Base-by-base conservation (phyloP, 441 rosid genomes). In the Melastoma candidum region DNA sequence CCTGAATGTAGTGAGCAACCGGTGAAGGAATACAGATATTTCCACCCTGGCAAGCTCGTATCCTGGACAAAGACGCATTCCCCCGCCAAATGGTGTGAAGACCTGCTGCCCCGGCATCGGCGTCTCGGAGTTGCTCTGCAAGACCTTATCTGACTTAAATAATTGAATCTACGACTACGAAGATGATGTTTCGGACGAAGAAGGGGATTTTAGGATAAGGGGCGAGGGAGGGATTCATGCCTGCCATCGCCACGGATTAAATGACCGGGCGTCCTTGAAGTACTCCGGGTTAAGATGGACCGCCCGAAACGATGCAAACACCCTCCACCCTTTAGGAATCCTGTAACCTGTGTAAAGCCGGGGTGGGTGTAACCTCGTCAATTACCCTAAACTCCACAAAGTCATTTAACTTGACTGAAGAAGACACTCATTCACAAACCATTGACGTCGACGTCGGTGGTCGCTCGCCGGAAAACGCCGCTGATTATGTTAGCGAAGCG, bases 161-260 rank as follows among this genome's bases (percentile, higher is more conserved):
- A 36, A 3, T 36, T 4, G 41, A 36, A 36, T 36, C 41, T 9
- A 36, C 8, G 22, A 36, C 7, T 3, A 4, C 41, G 41, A 36
- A 9, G 7, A 4, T 36, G 22, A 17, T 17, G 22, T 17, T 17
- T 17, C 22, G 22, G 1, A 5, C 9, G 46, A 27, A 14, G 0
- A 4, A 25, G 39, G 41, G 7, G 29, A 52, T 56, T 26, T 53
- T 44, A 41, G 12, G 9, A 49, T 13, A 51, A 11, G 43, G 56
- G 32, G 2, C 22, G 22, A 17, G 0, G 22, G 22, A 14, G 2
- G 7, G n/a, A 58, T 11, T 11, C 3, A 3, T 60, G 81, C 97
- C 95, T 93, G 97, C 99, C 97, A 93, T 74, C 99, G 76, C 99
- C 99, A 93, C 11, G 97, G 99, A 60, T 89, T 83, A 67, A 93